Conservation (phyloP, 768 basidiomycete genomes). For the Calvatia gigantea region DNA sequence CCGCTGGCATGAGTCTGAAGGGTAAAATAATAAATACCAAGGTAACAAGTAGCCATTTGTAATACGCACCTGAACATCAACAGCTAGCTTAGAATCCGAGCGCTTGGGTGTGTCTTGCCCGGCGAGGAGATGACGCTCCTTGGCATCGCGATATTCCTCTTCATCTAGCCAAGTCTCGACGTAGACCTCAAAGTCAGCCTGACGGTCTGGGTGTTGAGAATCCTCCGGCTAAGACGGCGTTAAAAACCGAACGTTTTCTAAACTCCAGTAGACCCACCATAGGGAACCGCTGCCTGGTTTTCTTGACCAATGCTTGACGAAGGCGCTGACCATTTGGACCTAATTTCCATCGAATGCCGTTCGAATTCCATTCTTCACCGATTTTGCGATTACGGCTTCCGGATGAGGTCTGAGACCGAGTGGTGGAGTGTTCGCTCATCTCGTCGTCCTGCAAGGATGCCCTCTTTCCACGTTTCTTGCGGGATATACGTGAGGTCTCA, state of each 20-base stretch:
- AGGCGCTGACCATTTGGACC: conserved; percentile 67
- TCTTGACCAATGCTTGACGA: conserved; percentile 69
- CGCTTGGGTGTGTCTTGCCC: conserved; percentile 63
- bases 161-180: conserved; percentile 81
- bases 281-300: conserved; percentile 60
- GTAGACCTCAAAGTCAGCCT: conserved; percentile 64
- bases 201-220: conserved; percentile 73
- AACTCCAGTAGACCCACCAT: conserved; percentile 51
- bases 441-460: conserved; percentile 28
- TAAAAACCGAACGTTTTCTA: background rate
- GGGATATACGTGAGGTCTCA: conserved; percentile 23
- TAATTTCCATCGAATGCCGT: conserved; percentile 69
- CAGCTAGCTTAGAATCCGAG: conserved; percentile 38
- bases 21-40: conserved; percentile 2
- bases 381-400: conserved; percentile 55
- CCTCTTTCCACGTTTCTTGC: conserved; percentile 57
- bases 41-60: conserved; percentile 6
- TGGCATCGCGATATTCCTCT: conserved; percentile 65
- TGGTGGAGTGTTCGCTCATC: conserved; percentile 44
- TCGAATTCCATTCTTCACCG: conserved; percentile 76
- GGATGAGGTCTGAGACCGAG: conserved; percentile 45
- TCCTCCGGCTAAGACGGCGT: conserved; percentile 56
- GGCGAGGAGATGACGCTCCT: conserved; percentile 54
- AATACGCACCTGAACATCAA: conserved; percentile 33
- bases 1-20: conserved; percentile 30